Conservation (phyloP, 495 filamentous ascomycete genomes). For the Neurospora cerealis region DNA sequence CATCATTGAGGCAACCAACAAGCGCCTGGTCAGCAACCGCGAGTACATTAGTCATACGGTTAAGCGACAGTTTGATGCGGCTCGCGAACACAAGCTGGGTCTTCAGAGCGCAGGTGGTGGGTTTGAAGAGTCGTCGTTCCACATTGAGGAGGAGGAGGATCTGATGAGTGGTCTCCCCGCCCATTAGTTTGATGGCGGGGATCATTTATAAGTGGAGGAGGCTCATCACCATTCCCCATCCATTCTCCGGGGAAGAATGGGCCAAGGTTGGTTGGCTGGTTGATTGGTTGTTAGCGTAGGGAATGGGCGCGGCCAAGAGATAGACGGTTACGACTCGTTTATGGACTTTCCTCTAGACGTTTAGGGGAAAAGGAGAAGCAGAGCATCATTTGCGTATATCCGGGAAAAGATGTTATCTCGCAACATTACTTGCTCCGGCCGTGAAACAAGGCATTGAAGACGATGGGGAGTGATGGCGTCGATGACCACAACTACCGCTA, state of each 20-base stretch:
- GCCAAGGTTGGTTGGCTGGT: not conserved
- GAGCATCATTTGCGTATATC: not conserved
- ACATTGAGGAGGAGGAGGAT: not conserved
- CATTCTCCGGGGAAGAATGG: not conserved
- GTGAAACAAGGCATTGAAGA: not conserved
- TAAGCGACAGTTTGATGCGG: slow-evolving; percentile 24
- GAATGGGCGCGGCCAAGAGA: not conserved
- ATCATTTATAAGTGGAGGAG: not conserved
- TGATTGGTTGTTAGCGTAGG: not conserved
- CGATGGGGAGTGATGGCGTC: not conserved
- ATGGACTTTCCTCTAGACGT: not conserved
- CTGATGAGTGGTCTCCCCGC: not conserved
- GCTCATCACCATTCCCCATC: not conserved
- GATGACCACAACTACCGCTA: not conserved
- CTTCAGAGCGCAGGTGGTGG: not conserved
- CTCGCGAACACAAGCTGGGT: not conserved
- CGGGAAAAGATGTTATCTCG: not conserved
- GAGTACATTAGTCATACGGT: slow-evolving; percentile 47
- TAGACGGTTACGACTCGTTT: not conserved
- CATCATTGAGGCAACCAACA: slow-evolving; percentile 38
- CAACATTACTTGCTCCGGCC: not conserved
- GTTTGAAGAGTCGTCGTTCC: not conserved
- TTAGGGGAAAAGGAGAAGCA: not conserved
- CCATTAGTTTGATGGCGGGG: not conserved
- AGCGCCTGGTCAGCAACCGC: slow-evolving; percentile 46